Evolutionary conservation across 2,329 filamentous ascomycete genomes (phyloP).

Genomic region (Cladorrhinum sp.): DNA sequence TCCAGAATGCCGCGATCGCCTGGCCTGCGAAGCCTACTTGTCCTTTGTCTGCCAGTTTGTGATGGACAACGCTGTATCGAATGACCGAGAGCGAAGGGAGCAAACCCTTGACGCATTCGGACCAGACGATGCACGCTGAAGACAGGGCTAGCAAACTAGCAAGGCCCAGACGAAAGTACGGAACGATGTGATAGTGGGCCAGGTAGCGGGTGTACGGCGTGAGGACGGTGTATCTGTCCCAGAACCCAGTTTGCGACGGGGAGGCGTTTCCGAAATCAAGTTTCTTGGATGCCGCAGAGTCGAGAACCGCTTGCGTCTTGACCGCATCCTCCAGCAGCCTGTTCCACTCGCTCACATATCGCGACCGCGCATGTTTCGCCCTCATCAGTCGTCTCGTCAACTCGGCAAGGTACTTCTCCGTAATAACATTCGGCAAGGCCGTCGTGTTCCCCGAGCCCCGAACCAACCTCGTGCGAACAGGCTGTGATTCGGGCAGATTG

Average conservation of each 20-base stretch:
- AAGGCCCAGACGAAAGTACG: conserved; percentile 60
- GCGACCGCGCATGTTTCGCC: conserved; percentile 75
- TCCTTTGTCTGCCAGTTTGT: conserved; percentile 66
- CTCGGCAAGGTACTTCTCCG: conserved; percentile 88
- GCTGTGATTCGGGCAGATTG: conserved; percentile 61
- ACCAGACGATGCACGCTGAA: conserved; percentile 86
- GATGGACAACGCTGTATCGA: conserved; percentile 66
- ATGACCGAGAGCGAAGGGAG: conserved; percentile 72
- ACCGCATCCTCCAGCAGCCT: conserved; percentile 70
- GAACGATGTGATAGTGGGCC: conserved; percentile 70
- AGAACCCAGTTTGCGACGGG: conserved; percentile 48
- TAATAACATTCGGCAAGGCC: conserved; percentile 74
- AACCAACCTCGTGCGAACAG: conserved; percentile 35
- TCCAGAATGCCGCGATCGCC: conserved; percentile 78
- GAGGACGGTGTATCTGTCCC: conserved; percentile 58
- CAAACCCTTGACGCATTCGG: conserved; percentile 83
- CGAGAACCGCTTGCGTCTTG: conserved; percentile 75
- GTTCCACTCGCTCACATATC: conserved; percentile 86
- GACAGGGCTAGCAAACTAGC: conserved; percentile 70
- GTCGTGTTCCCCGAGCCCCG: conserved; percentile 42
- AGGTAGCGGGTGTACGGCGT: conserved; percentile 81
- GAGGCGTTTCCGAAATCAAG: conserved; percentile 68
- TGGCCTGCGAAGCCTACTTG: conserved; percentile 86
- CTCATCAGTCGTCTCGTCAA: conserved; percentile 78
- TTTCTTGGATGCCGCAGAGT: conserved; percentile 75